phyloP scores from a whole-genome alignment of 352 stramenopile genomes.

The Phytophthora uliginosa region DNA sequence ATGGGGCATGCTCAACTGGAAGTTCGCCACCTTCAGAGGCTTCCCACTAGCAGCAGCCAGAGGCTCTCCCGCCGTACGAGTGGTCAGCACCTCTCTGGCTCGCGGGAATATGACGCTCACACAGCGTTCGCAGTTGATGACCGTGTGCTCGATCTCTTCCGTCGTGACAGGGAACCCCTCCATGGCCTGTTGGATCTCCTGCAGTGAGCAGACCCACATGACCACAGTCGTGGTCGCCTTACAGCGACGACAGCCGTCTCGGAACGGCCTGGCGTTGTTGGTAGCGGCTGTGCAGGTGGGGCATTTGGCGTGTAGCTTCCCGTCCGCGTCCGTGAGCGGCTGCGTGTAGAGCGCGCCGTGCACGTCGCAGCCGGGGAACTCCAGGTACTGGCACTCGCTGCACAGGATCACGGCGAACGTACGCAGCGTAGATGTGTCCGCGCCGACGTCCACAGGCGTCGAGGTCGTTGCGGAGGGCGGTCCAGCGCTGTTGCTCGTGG shows the following conservation, averaged over 20 bases:
- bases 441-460: neutral
- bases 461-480: neutral
- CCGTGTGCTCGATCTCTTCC: constrained; percentile 84
- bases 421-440: constrained; percentile 46
- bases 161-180: constrained; percentile 67
- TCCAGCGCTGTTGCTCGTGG: constrained; percentile 12
- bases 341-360: constrained; percentile 89
- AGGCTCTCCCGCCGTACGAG: constrained; percentile 56
- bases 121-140: constrained; percentile 80
- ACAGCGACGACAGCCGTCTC: constrained; percentile 86
- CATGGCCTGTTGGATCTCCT: constrained; percentile 75
- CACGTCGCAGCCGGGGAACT: constrained; percentile 90
- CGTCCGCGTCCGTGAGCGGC: constrained; percentile 38
- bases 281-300: constrained; percentile 84
- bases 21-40: constrained; percentile 82
- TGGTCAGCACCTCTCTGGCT: constrained; percentile 74
- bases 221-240: constrained; percentile 73
- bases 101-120: constrained; percentile 81
- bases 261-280: constrained; percentile 86
- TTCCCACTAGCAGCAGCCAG: constrained; percentile 70
- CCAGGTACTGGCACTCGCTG: constrained; percentile 84
- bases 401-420: constrained; percentile 87
- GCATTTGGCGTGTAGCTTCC: constrained; percentile 78
- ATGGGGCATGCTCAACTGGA: constrained; percentile 90
- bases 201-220: constrained; percentile 79